phyloP scores from a whole-genome alignment of 768 basidiomycete species.

The Cystofilobasidium capitatum region DNA sequence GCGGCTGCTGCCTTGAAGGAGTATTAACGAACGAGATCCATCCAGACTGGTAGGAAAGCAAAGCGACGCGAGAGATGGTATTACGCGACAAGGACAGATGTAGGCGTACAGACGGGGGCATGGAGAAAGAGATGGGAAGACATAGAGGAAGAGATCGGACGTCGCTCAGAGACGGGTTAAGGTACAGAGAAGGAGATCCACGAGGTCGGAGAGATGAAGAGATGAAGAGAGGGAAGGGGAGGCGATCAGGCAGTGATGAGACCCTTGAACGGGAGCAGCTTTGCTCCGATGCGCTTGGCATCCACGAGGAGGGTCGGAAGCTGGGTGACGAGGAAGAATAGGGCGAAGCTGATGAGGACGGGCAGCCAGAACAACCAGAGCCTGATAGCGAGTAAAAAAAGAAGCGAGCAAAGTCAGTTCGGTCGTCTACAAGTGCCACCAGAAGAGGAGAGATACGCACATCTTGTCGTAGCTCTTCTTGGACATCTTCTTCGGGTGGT shows the following conservation, averaged over 20 bases:
- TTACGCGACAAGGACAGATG: too few species aligned
- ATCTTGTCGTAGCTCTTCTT: conserved; percentile 1
- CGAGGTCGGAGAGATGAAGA: too few species aligned
- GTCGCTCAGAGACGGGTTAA: too few species aligned
- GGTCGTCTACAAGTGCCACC: neutral
- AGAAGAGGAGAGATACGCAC: neutral
- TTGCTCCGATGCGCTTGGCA: conserved; percentile 6
- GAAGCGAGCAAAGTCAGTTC: neutral
- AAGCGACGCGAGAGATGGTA: too few species aligned
- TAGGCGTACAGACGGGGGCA: too few species aligned
- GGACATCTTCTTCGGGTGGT: neutral
- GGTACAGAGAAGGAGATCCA: too few species aligned
- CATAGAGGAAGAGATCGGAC: too few species aligned
- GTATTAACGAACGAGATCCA: too few species aligned
- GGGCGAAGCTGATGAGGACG: conserved; percentile 14
- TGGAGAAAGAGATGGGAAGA: too few species aligned
- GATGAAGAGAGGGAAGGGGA: neutral
- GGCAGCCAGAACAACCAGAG: conserved; percentile 19
- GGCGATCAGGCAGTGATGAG: neutral
- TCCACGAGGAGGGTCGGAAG: conserved; percentile 8
- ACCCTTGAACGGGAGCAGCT: conserved; percentile 8
- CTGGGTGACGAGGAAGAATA: conserved; percentile 16
- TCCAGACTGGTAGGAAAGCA: too few species aligned
- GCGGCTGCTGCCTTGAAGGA: too few species aligned
- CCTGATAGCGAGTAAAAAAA: neutral